These are phyloP conservation scores for Coemansia sp. DNA, from an alignment of 192 early-diverging fungal species.

Conservation along the genomic window DNA sequence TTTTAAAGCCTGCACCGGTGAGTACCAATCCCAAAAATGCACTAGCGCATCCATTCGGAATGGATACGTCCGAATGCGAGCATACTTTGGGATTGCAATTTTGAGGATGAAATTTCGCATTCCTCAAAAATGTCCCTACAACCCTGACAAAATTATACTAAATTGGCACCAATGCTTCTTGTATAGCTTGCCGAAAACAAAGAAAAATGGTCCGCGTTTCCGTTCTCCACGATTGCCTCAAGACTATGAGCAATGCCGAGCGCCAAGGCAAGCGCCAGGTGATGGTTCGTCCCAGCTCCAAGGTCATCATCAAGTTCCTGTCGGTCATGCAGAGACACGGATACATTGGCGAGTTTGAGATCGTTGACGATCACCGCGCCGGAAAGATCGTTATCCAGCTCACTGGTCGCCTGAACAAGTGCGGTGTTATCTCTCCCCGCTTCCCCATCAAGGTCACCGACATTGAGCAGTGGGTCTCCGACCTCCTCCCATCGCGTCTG, in stretches of 20 bases:
- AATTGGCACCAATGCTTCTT: neutral
- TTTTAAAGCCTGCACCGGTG: neutral
- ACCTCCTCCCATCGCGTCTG: constrained; percentile 97
- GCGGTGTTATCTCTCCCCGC: constrained; percentile 97
- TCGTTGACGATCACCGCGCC: constrained; percentile 95
- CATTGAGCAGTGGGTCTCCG: constrained; percentile 95
- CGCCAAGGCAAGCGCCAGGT: constrained; percentile 98
- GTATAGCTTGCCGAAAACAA: neutral
- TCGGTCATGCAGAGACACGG: constrained; percentile 99
- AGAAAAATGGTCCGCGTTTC: constrained; percentile 94
- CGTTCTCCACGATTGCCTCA: constrained; percentile 95
- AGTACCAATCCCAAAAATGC: constrained; percentile 30
- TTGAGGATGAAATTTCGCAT: neutral
- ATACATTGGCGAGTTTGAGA: constrained; percentile 99
- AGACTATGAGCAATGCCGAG: constrained; percentile 99
- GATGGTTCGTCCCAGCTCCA: constrained; percentile 93
- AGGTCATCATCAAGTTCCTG: constrained; percentile 98
- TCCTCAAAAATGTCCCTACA: neutral
- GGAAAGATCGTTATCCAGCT: constrained; percentile 99
- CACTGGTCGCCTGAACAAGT: constrained; percentile 98
- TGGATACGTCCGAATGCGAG: neutral
- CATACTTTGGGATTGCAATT: constrained; percentile 26
- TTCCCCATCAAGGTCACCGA: constrained; percentile 95
- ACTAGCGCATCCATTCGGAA: neutral
- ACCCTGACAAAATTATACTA: neutral